Evolutionary conservation across 208 protist species (phyloP).

Genomic region (Crithidia sp.): DNA sequence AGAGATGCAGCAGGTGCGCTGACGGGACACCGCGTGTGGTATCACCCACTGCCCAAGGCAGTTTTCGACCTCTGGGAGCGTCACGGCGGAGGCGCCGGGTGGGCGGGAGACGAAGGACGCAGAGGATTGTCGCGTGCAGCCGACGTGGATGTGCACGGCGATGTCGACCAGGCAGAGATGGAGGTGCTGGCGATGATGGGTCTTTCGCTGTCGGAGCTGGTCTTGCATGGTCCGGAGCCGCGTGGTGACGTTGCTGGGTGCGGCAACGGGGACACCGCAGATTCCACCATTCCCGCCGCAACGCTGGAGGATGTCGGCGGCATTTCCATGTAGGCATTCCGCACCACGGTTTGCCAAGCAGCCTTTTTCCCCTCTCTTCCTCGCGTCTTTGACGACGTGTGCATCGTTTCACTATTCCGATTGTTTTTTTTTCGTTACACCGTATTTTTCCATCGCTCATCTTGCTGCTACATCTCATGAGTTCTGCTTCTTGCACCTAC

Average conservation of each 20-base stretch:
- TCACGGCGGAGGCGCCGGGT: not conserved
- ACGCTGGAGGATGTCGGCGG: constrained; percentile 1
- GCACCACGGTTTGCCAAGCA: not conserved
- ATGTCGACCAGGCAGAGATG: constrained; percentile 6
- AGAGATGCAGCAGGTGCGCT: not conserved
- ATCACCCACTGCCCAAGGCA: not conserved
- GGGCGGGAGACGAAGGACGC: too few species aligned
- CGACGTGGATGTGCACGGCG: not conserved
- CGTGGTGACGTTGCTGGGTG: not conserved
- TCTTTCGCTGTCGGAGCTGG: not conserved
- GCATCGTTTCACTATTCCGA: not conserved
- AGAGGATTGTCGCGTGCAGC: too few species aligned
- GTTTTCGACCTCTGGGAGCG: constrained; percentile 18
- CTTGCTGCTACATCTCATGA: too few species aligned
- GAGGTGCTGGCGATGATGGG: constrained; percentile 27
- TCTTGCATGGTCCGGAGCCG: not conserved
- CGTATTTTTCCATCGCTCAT: too few species aligned
- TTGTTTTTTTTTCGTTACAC: not conserved
- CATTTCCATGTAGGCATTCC: constrained; percentile 8
- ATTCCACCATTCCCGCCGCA: too few species aligned
- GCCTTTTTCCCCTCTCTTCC: not conserved
- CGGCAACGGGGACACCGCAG: too few species aligned
- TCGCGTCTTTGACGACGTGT: not conserved
- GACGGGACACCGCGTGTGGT: not conserved
- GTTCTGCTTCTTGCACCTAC: not conserved